A percentile compares a stretch with the other conserved stretches of the same genome.
phyloP scores from a whole-genome alignment of 768 basidiomycete genomes.

The Arthromyces matolae region DNA sequence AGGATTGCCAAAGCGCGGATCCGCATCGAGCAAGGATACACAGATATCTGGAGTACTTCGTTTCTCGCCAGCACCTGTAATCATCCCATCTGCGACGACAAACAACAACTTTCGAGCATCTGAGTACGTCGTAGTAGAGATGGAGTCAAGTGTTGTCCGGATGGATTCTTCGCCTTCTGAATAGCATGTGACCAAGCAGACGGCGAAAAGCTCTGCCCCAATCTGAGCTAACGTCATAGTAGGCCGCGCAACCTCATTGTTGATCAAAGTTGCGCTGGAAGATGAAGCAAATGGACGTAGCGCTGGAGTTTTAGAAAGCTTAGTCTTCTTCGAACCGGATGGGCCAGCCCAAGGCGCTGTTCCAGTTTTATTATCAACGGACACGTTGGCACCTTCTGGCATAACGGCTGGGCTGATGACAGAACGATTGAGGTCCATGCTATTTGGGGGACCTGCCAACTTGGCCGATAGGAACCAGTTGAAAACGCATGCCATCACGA shows the following conservation, averaged over 20 bases:
- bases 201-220: conserved; percentile 90
- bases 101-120: conserved; percentile 91
- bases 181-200: conserved; percentile 96
- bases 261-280: conserved; percentile 56
- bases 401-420: conserved; percentile 94
- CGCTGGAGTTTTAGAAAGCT: conserved; percentile 41
- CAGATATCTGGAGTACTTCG: conserved; percentile 95
- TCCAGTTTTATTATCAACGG: conserved; percentile 86
- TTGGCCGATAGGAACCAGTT: conserved; percentile 91
- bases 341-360: conserved; percentile 91
- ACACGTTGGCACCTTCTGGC: conserved; percentile 93
- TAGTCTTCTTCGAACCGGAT: conserved; percentile 47
- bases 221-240: conserved; percentile 86
- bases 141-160: conserved; percentile 88
- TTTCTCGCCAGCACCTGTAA: conserved; percentile 96
- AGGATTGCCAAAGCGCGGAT: conserved; percentile 94
- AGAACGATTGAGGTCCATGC: conserved; percentile 66
- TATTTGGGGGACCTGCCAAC: conserved; percentile 75
- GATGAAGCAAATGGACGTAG: conserved; percentile 46
- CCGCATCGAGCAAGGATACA: conserved; percentile 85
- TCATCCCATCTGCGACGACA: conserved; percentile 97
- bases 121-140: conserved; percentile 87
- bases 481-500: conserved; percentile 94
- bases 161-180: conserved; percentile 95
- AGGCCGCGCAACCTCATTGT: conserved; percentile 48